Conservation (phyloP, 306 rosid genomes). For the Herpetospermum pedunculosum region DNA sequence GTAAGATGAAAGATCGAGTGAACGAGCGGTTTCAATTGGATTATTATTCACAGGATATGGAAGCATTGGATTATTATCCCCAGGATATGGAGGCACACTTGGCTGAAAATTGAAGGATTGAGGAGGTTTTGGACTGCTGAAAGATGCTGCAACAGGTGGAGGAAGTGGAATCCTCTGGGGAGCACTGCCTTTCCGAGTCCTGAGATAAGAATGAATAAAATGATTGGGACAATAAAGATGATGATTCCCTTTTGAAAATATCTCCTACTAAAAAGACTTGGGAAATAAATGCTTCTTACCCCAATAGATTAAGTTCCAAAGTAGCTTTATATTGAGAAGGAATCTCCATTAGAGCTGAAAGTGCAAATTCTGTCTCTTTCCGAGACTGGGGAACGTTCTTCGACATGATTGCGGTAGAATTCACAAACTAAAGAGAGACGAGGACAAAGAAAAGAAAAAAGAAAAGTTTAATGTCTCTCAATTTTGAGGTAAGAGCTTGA, state of each 20-base stretch:
- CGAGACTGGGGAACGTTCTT: constrained; percentile 50
- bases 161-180: constrained; percentile 79
- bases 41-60: constrained; percentile 24
- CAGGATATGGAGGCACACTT: constrained; percentile 41
- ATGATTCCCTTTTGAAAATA: neutral
- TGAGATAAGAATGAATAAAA: constrained; percentile 19
- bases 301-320: constrained; percentile 59
- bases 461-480: neutral
- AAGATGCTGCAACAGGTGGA: constrained; percentile 48
- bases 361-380: constrained; percentile 92
- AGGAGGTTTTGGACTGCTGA: constrained; percentile 34
- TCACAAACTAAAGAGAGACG: constrained; percentile 51
- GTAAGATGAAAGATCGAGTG: constrained; percentile 31
- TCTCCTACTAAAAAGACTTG: neutral
- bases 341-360: constrained; percentile 90
- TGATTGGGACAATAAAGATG: neutral
- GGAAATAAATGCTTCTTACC: constrained; percentile 34
- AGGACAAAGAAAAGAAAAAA: constrained; percentile 13
- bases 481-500: constrained; percentile 5
- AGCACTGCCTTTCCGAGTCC: constrained; percentile 31
- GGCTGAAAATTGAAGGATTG: constrained; percentile 29
- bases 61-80: constrained; percentile 25
- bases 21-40: constrained; percentile 36
- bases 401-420: constrained; percentile 74
- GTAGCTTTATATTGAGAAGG: constrained; percentile 94